Evolutionary conservation across 768 basidiomycete genomes (phyloP).

Genomic region (Candolleomyces efflorescens): DNA sequence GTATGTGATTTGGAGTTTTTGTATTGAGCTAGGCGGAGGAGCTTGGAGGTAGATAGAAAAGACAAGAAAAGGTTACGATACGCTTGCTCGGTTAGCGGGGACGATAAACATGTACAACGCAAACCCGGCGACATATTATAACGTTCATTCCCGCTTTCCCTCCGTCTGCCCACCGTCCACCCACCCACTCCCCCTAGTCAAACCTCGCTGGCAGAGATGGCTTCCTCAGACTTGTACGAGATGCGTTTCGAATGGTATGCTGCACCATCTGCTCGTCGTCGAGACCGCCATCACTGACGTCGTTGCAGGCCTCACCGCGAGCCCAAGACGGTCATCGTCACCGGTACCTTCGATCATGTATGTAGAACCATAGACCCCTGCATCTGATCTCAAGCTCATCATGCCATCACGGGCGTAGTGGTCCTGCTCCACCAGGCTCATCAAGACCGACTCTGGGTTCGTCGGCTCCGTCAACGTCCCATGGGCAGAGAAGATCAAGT

Average conservation of each 20-base stretch:
- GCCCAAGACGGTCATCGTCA: conserved; percentile 59
- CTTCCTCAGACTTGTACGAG: conserved; percentile 40
- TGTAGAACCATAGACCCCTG: conserved; percentile 17
- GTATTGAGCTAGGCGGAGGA: not conserved
- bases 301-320: conserved; percentile 52
- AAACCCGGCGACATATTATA: not conserved
- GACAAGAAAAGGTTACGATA: not conserved
- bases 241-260: conserved; percentile 49
- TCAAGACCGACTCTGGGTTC: conserved; percentile 53
- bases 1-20: not conserved
- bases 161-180: conserved; percentile 6
- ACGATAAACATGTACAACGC: conserved; percentile 31
- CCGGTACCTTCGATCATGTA: conserved; percentile 78
- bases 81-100: not conserved
- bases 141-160: not conserved
- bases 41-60: not conserved
- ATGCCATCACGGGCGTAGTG: conserved; percentile 38
- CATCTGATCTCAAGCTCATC: conserved; percentile 13
- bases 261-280: not conserved
- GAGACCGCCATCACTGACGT: conserved; percentile 5
- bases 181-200: conserved; percentile 6
- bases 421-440: conserved; percentile 53
- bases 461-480: conserved; percentile 49
- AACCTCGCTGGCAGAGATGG: conserved; percentile 16
- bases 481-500: conserved; percentile 58